Evolutionary conservation across 2,329 filamentous ascomycete species (phyloP).

Genomic region (Aureobasidium sp.): DNA sequence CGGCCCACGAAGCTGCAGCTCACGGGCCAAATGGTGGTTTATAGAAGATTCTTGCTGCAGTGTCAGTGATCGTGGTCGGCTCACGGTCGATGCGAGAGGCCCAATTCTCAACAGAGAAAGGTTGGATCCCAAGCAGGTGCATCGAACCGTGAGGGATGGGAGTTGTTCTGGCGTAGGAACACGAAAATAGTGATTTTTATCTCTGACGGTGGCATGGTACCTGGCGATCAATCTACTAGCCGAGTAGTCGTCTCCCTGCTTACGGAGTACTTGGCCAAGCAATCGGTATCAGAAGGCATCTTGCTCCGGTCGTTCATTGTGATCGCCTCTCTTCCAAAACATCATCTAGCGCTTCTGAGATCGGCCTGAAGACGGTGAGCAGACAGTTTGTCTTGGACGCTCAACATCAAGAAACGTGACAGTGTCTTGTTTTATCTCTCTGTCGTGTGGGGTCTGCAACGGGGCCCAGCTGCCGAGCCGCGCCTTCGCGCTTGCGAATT

Average conservation of each 20-base stretch:
- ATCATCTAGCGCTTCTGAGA: background rate
- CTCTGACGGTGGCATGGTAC: constrained; percentile 10
- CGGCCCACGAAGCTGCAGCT: background rate
- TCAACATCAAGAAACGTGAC: background rate
- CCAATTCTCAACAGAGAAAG: background rate
- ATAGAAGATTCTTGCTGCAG: background rate
- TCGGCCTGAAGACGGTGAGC: background rate
- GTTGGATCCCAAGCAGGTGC: background rate
- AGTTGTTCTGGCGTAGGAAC: background rate
- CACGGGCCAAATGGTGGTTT: constrained; percentile 12
- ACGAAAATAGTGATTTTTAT: constrained; percentile 9
- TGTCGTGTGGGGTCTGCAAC: constrained; percentile 2
- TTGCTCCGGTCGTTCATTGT: background rate
- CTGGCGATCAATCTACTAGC: constrained; percentile 8
- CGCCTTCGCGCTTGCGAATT: background rate
- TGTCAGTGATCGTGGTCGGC: background rate
- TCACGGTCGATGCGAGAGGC: background rate
- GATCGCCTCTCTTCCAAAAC: background rate
- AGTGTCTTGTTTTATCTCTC: constrained; percentile 1
- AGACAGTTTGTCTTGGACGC: background rate
- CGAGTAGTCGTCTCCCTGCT: background rate
- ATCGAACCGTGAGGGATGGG: background rate
- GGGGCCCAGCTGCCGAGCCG: background rate
- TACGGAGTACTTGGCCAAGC: background rate
- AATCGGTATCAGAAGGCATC: background rate